Base-by-base conservation (phyloP, 257 asterid genomes). In the Avicennia marina region DNA sequence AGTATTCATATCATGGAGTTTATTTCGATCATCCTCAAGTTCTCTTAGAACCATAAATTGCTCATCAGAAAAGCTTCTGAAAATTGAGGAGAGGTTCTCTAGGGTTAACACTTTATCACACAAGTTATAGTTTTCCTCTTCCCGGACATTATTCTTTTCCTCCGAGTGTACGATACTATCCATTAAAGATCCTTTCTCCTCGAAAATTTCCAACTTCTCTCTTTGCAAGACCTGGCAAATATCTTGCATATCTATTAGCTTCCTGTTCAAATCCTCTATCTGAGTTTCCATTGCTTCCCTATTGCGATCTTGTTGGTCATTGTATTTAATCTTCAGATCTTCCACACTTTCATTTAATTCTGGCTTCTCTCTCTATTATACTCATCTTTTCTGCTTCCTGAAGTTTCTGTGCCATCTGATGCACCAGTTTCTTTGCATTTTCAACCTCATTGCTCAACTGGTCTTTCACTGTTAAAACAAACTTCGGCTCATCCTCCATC, bases 61-160 rank as follows among this genome's bases (percentile, higher is more conserved):
- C n/a, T n/a, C n/a, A n/a, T n/a, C n/a, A n/a, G n/a, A n/a, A n/a
- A n/a, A n/a, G n/a, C n/a, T n/a, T n/a, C n/a, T n/a, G n/a, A n/a
- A n/a, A n/a, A n/a, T n/a, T n/a, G n/a, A n/a, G n/a, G n/a, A n/a
- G n/a, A n/a, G n/a, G n/a, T n/a, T n/a, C n/a, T 72, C 84, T 13
- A 81, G 73, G 55, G 77, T 79, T 26, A 86, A 40, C 51, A 78
- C 72, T 62, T 86, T 68, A 39, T 68, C 74, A 58, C 43, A 52
- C 55, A 81, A 49, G 50, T 25, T 65, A 67, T 50, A 25, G 56
- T 81, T 80, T 70, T 86, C 94, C 81, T 75, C 84, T 80, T 81
- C 83, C 18, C 85, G 77, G 52, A 33, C 60, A 53, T 31, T 46
- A 38, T 53, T 71, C 44, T 72, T 80, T 53, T 70, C 86, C 74